A percentile compares a stretch with the other conserved stretches of the same genome.
Evolutionary conservation across 2,329 filamentous ascomycete genomes (phyloP).

Genomic region (Curvularia sp.): DNA sequence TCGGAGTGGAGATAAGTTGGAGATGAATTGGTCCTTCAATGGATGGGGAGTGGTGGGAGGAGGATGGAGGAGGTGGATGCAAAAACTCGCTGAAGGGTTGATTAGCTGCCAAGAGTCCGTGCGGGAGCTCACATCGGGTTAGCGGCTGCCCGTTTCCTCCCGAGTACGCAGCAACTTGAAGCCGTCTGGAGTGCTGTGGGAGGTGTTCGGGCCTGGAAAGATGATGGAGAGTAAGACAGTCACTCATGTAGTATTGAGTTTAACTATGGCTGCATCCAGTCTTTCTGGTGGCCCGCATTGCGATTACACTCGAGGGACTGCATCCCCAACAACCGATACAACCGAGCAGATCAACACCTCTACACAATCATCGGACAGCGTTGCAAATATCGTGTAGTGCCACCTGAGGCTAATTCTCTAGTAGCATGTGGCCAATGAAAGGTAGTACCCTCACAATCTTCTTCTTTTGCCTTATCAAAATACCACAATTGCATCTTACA

Average conservation of each 20-base stretch:
- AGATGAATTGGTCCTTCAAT: constrained; percentile 49
- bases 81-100: constrained; percentile 31
- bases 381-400: neutral
- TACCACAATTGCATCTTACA: neutral
- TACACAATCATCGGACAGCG: neutral
- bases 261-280: neutral
- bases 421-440: neutral
- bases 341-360: neutral
- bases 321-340: neutral
- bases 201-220: neutral
- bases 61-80: constrained; percentile 36
- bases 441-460: neutral
- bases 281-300: neutral
- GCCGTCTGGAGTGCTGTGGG: neutral
- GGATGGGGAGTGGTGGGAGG: constrained; percentile 39
- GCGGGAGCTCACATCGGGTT: constrained; percentile 25
- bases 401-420: neutral
- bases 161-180: constrained; percentile 12
- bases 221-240: neutral
- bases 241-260: too few species aligned
- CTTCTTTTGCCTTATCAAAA: too few species aligned
- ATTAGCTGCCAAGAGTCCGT: constrained; percentile 30
- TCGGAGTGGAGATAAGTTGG: constrained; percentile 50
- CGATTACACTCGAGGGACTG: neutral
- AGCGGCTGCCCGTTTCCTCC: constrained; percentile 23